These are phyloP conservation scores for Candolleomyces aberdarensis DNA, from an alignment of 768 basidiomycete species.

Conservation along the genomic window DNA sequence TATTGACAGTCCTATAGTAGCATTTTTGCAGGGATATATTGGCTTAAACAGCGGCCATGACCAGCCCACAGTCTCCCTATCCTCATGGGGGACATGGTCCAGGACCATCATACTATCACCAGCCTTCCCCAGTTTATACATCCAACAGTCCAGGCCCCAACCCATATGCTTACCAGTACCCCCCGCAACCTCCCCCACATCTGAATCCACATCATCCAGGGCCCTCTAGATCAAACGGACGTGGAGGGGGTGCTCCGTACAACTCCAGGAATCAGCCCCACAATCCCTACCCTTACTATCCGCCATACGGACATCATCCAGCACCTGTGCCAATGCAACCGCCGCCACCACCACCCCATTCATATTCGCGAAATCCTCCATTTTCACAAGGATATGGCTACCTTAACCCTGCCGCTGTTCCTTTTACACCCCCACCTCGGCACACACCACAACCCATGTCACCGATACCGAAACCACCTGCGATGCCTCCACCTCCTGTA, in stretches of 20 bases:
- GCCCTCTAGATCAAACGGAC: constrained; percentile 32
- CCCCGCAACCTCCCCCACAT: constrained; percentile 30
- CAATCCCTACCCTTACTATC: constrained; percentile 29
- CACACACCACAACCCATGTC: constrained; percentile 24
- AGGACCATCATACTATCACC: constrained; percentile 20
- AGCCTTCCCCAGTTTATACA: constrained; percentile 31
- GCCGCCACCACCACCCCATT: constrained; percentile 24
- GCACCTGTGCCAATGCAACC: constrained; percentile 20
- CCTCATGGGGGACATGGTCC: constrained; percentile 17
- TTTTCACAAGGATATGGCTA: constrained; percentile 33
- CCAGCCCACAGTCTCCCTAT: constrained; percentile 18
- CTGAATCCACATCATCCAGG: constrained; percentile 31
- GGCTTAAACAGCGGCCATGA: constrained; percentile 7
- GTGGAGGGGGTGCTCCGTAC: constrained; percentile 27
- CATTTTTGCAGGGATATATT: too few species aligned
- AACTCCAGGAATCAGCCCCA: constrained; percentile 22
- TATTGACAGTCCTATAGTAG: too few species aligned
- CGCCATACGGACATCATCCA: constrained; percentile 20
- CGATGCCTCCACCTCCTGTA: background rate
- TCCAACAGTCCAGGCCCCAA: constrained; percentile 31
- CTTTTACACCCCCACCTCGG: constrained; percentile 42
- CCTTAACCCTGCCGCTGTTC: constrained; percentile 32
- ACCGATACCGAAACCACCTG: background rate
- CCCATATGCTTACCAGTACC: constrained; percentile 30
- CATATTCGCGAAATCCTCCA: constrained; percentile 25